A percentile compares a stretch with the other conserved stretches of the same genome.
Conservation (phyloP, 345 rosid genomes). For the Geranium brycei region DNA sequence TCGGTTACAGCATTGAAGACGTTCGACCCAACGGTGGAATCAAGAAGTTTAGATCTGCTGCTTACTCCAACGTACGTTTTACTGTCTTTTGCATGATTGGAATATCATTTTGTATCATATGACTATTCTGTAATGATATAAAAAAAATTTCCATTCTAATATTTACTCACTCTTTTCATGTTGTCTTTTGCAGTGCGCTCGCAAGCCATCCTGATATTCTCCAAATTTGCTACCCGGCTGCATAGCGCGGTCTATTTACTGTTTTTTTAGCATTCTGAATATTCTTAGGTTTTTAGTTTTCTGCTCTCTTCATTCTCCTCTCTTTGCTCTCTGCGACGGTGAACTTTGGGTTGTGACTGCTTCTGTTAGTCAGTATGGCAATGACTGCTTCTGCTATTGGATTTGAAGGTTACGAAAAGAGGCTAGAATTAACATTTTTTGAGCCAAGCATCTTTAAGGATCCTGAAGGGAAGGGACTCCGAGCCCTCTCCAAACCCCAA, state of each 20-base stretch:
- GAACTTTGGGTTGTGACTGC: constrained; percentile 2
- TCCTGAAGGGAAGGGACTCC: constrained; percentile 56
- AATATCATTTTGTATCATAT: not conserved
- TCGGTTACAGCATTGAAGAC: constrained; percentile 90
- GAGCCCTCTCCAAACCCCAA: constrained; percentile 39
- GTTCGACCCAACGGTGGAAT: constrained; percentile 78
- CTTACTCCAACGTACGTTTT: constrained; percentile 68
- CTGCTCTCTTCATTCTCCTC: constrained; percentile 6
- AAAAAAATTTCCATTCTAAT: not conserved
- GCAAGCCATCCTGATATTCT: constrained; percentile 56
- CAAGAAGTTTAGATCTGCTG: constrained; percentile 88
- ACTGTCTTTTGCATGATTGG: not conserved
- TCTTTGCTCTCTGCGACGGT: constrained; percentile 8
- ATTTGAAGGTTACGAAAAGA: constrained; percentile 85
- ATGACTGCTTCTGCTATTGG: constrained; percentile 61
- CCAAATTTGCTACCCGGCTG: constrained; percentile 16
- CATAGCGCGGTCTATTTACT: constrained; percentile 20
- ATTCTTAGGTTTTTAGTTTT: constrained; percentile 12
- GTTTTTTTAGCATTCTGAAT: constrained; percentile 1
- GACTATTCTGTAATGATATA: not conserved
- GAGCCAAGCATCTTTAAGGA: constrained; percentile 49
- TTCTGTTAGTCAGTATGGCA: constrained; percentile 17
- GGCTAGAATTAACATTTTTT: constrained; percentile 59
- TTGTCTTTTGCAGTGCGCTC: constrained; percentile 40
- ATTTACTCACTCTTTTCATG: not conserved